Base-by-base conservation (phyloP, 768 basidiomycete species). In the Chalciporus chontae region DNA sequence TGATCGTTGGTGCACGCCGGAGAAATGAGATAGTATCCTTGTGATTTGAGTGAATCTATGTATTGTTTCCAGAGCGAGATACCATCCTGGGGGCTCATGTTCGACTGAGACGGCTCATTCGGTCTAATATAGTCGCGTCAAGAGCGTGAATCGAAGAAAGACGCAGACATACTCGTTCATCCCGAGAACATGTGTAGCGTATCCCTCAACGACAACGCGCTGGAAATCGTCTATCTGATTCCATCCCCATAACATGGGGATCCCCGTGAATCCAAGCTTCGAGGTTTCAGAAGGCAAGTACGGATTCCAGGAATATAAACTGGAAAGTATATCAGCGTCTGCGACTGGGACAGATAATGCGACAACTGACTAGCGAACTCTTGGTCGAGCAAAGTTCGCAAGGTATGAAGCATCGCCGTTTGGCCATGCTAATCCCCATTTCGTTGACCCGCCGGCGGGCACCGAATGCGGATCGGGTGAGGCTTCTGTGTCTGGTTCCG, bases 211-310 rank as follows among this genome's bases (percentile, higher is more conserved):
- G 26, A 84, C 77, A 38, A 69, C 50, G 2, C 62, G 62, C 49
- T 72, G 56, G 64, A 87, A 86, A 14, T 77, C 71, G 7, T 46
- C 53, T 21, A 74, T 61, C 47, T 86, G 74, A 24, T 76, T 72
- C 7, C 63, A 56, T 52, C 87, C 83, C 88, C 88, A 91, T 1
- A 90, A 65, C 86, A 88, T 88, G 38, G 87, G 80, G 40, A 79
- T 72, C 54, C 70, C 81, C 9, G 76, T 66, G 34, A 84, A 63
- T n/a, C 81, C 84, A 45, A 77, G 66, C 5, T 61, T 27, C 13
- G 72, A 67, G 2, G 74, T 69, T 1, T 59, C 55, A n/a, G 55
- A 47, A 18, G 84, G 78, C 42, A 69, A 68, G 53, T 61, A 68
- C 10, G 84, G 76, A 32, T 75, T 73, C 91, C 92, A 94, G 27